These are phyloP conservation scores for Alternaria sp. DNA, from an alignment of 2,329 filamentous ascomycete genomes.

Conservation along the genomic window DNA sequence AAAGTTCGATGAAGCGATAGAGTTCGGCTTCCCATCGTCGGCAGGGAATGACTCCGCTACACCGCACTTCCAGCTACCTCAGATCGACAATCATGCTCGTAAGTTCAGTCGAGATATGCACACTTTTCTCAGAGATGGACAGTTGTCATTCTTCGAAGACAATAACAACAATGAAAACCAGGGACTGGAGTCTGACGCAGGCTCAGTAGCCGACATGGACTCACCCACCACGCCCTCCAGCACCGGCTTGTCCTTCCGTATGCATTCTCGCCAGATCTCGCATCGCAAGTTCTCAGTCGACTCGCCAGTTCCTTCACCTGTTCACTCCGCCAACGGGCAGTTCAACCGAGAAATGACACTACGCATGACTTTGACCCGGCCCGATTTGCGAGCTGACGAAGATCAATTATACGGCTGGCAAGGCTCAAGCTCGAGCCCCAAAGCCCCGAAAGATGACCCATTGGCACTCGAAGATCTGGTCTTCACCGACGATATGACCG, in stretches of 20 bases:
- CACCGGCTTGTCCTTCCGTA: constrained; percentile 44
- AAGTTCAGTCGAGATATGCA: constrained; percentile 62
- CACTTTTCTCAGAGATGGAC: constrained; percentile 68
- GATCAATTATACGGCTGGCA: constrained; percentile 77
- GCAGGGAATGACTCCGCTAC: constrained; percentile 30
- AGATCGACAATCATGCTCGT: constrained; percentile 50
- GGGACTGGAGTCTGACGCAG: constrained; percentile 45
- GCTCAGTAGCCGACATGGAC: constrained; percentile 46
- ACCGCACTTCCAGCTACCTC: constrained; percentile 44
- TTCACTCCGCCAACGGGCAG: constrained; percentile 34
- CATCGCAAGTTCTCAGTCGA: constrained; percentile 47
- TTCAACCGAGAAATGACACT: constrained; percentile 87
- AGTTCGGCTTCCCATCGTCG: constrained; percentile 85
- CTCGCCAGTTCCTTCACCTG: constrained; percentile 37
- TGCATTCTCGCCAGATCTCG: constrained; percentile 43
- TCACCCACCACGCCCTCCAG: constrained; percentile 52
- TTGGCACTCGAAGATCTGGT: constrained; percentile 64
- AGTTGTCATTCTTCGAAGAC: constrained; percentile 54
- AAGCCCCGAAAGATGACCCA: constrained; percentile 57
- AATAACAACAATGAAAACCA: constrained; percentile 41
- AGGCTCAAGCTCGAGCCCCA: constrained; percentile 32
- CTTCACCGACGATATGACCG: constrained; percentile 58
- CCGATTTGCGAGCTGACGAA: constrained; percentile 81
- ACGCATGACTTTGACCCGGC: constrained; percentile 91
- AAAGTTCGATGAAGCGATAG: constrained; percentile 93